phyloP scores from a whole-genome alignment of 768 basidiomycete genomes.

The Mycena venus region DNA sequence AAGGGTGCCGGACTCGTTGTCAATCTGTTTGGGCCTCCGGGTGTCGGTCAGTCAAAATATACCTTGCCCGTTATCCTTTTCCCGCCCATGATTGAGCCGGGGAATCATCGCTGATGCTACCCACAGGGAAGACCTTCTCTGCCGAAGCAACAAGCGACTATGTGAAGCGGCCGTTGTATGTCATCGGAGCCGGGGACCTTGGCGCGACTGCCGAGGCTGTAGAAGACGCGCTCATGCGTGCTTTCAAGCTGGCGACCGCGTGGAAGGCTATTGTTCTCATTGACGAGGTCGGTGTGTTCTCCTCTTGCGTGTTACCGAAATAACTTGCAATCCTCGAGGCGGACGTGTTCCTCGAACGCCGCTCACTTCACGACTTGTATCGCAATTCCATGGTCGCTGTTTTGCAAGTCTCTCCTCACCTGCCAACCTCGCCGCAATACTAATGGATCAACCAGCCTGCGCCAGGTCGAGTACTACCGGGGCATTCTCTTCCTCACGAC shows the following conservation, averaged over 20 bases:
- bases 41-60: slow-evolving; percentile 54
- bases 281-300: slow-evolving; percentile 53
- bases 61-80: no score
- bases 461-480: slow-evolving; percentile 69
- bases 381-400: slow-evolving; percentile 82
- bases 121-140: slow-evolving; percentile 64
- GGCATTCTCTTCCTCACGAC: slow-evolving; percentile 70
- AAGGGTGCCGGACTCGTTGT: slow-evolving; percentile 75
- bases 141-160: slow-evolving; percentile 72
- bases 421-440: slow-evolving; percentile 35
- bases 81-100: no score
- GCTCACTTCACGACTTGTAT: slow-evolving; percentile 71
- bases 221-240: slow-evolving; percentile 58
- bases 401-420: slow-evolving; percentile 53
- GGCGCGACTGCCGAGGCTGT: slow-evolving; percentile 59
- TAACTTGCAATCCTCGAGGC: slow-evolving; percentile 48
- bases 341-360: slow-evolving; percentile 80
- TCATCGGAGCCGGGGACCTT: slow-evolving; percentile 66
- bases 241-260: slow-evolving; percentile 66
- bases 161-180: slow-evolving; percentile 65
- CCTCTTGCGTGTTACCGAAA: not conserved
- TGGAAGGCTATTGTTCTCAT: slow-evolving; percentile 72
- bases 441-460: slow-evolving; percentile 53
- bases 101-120: not conserved
- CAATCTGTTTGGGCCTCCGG: slow-evolving; percentile 70